A percentile compares a stretch with the other conserved stretches of the same genome.
Evolutionary conservation across 129 eudicot genomes (phyloP).

Genomic region (Flaveria trinervia): DNA sequence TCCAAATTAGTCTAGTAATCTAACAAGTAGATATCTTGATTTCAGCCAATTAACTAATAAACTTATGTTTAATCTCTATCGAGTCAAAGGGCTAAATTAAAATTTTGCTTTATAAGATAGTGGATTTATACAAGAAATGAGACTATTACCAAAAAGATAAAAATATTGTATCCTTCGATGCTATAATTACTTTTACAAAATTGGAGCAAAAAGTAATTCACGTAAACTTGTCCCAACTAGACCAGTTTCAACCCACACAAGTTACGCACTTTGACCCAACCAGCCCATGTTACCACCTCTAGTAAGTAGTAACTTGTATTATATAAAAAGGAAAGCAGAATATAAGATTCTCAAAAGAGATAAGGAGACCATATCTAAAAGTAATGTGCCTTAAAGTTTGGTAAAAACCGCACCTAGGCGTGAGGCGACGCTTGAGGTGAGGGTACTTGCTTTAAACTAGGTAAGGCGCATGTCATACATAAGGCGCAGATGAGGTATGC

Average conservation of each 20-base stretch:
- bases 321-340: background rate
- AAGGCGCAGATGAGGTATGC: no score
- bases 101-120: background rate
- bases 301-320: background rate
- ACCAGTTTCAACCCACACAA: background rate
- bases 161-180: background rate
- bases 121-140: background rate
- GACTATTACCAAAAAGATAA: background rate
- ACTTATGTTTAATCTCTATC: background rate
- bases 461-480: no score
- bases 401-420: no score
- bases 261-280: no score
- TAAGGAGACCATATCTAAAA: slow-evolving; percentile 6
- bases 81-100: background rate
- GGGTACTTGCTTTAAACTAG: no score
- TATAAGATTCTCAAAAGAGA: background rate
- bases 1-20: slow-evolving; percentile 19
- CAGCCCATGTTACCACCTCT: background rate
- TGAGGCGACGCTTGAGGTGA: no score
- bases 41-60: background rate
- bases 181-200: background rate
- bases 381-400: background rate
- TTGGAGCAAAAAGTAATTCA: background rate
- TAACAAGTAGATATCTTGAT: background rate
- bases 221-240: background rate